A percentile compares a stretch with the other conserved stretches of the same genome.
These are phyloP conservation scores for Ogataea pilisensis DNA, from an alignment of 805 yeast species.

Conservation along the genomic window DNA sequence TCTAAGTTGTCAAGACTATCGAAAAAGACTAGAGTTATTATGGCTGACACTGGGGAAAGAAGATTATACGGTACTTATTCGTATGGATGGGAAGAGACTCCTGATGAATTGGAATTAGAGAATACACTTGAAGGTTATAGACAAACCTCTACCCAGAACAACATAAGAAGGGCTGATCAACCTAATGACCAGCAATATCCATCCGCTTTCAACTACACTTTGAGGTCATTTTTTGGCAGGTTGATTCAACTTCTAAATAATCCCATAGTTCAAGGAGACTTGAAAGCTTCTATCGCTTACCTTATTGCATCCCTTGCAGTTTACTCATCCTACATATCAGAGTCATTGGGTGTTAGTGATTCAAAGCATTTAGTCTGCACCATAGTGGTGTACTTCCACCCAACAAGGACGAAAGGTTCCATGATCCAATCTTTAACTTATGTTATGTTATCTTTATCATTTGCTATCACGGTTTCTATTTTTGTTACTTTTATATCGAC, in stretches of 20 bases:
- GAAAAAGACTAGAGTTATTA: slow-evolving; percentile 36
- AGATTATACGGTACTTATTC: slow-evolving; percentile 27
- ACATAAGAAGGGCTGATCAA: slow-evolving; percentile 5
- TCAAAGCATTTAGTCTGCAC: slow-evolving; percentile 81
- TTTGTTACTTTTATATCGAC: slow-evolving; percentile 49
- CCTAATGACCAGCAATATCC: too few species aligned
- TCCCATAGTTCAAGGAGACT: slow-evolving; percentile 27
- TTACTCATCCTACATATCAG: slow-evolving; percentile 47
- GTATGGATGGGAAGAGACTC: slow-evolving; percentile 24
- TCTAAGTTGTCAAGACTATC: slow-evolving; percentile 4
- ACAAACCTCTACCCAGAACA: slow-evolving; percentile 7
- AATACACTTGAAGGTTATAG: slow-evolving; percentile 2
- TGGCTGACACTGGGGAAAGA: slow-evolving; percentile 43
- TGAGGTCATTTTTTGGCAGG: too few species aligned
- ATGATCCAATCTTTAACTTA: slow-evolving; percentile 72
- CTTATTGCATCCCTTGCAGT: slow-evolving; percentile 70
- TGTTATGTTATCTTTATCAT: slow-evolving; percentile 51
- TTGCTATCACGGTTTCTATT: slow-evolving; percentile 49
- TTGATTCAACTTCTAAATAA: neutral
- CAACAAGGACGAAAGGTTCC: slow-evolving; percentile 72
- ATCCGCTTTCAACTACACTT: too few species aligned
- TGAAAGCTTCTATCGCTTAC: slow-evolving; percentile 74
- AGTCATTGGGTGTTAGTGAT: slow-evolving; percentile 58
- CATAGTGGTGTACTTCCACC: slow-evolving; percentile 80
- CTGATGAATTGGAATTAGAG: slow-evolving; percentile 18